A percentile compares a stretch with the other conserved stretches of the same genome.
Evolutionary conservation across 257 asterid species (phyloP).

Genomic region (Nicotiana paniculata): DNA sequence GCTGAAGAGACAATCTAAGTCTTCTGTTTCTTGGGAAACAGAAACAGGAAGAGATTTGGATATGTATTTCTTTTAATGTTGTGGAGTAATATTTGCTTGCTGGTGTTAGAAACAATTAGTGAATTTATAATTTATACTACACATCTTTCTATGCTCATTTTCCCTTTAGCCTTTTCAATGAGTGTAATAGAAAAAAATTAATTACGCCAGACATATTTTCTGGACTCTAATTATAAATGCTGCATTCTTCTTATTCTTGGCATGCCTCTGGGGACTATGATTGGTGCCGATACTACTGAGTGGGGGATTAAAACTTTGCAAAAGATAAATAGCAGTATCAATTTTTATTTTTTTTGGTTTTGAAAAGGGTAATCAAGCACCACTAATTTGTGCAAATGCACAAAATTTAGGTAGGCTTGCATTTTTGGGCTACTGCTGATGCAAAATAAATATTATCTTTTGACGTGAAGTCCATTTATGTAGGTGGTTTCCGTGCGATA

Average conservation of each 20-base stretch:
- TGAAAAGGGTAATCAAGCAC: neutral
- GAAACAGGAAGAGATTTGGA: neutral
- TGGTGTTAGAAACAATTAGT: neutral
- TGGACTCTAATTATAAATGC: neutral
- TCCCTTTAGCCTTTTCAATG: neutral
- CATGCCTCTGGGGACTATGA: neutral
- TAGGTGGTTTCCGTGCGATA: slow-evolving; percentile 85
- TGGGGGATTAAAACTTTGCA: neutral
- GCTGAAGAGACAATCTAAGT: neutral
- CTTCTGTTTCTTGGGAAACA: neutral
- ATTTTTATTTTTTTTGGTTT: neutral
- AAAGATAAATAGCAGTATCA: neutral
- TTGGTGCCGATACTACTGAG: neutral
- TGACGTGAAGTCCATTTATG: slow-evolving; percentile 16
- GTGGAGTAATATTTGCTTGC: slow-evolving; percentile 2
- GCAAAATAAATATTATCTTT: neutral
- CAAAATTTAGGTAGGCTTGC: neutral
- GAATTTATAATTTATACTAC: neutral
- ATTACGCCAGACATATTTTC: neutral
- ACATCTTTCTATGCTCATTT: neutral
- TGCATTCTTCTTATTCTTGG: neutral
- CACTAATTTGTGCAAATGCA: neutral
- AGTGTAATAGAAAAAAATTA: neutral
- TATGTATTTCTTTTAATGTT: neutral
- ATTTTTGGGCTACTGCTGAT: neutral